Conservation (phyloP, 2,329 filamentous ascomycete species). For the Claviceps maximensis region DNA sequence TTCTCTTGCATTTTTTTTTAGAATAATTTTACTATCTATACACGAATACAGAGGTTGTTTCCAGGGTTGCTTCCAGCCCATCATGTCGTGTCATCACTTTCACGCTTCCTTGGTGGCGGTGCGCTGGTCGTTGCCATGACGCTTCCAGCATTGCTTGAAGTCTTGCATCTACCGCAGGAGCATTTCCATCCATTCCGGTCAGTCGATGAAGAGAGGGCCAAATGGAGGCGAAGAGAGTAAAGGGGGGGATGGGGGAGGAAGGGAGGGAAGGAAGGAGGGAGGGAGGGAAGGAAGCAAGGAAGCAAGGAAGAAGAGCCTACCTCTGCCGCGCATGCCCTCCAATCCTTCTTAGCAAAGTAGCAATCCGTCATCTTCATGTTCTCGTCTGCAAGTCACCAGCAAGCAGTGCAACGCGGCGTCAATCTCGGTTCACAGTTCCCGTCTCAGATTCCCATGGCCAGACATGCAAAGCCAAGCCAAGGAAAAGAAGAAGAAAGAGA, state of each 20-base stretch:
- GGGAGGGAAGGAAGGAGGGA: background rate
- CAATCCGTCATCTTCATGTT: conserved; percentile 88
- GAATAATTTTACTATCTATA: too few species aligned
- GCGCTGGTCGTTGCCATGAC: conserved; percentile 71
- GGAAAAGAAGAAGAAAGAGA: background rate
- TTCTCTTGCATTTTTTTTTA: too few species aligned
- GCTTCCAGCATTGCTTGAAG: conserved; percentile 86
- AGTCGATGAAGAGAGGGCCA: background rate
- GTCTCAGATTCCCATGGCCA: too few species aligned
- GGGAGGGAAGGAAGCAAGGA: conserved; percentile 5
- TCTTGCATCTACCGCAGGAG: conserved; percentile 66
- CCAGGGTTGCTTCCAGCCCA: too few species aligned
- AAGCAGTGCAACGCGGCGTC: background rate
- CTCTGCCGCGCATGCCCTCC: conserved; percentile 78
- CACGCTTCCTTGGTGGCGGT: conserved; percentile 59
- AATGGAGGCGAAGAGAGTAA: too few species aligned
- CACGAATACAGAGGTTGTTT: too few species aligned
- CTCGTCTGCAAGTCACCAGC: conserved; percentile 51
- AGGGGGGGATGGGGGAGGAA: background rate
- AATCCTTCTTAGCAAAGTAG: conserved; percentile 92
- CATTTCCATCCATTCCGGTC: background rate
- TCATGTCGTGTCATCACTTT: too few species aligned
- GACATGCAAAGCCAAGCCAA: background rate
- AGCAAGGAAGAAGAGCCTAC: conserved; percentile 30
- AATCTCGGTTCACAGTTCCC: background rate